These are phyloP conservation scores for Fusarium phyllophilum DNA, from an alignment of 2,329 filamentous ascomycete species.

Conservation along the genomic window DNA sequence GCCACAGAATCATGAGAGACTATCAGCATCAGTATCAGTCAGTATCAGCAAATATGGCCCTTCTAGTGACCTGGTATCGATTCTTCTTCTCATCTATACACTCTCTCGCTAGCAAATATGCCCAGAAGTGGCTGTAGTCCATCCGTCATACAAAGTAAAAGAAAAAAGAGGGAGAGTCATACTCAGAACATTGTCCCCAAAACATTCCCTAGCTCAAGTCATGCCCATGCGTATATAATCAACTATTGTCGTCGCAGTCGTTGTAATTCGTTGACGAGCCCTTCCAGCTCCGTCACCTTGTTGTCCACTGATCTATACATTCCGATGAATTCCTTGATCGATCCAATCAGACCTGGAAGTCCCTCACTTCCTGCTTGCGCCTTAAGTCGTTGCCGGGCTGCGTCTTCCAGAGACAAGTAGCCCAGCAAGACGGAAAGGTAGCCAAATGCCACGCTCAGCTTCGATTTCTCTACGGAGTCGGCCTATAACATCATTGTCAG, in stretches of 20 bases:
- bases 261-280: conserved; percentile 52
- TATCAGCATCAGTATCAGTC: not conserved
- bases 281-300: conserved; percentile 53
- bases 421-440: conserved; percentile 88
- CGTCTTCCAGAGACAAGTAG: conserved; percentile 73
- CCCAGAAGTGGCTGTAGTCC: not conserved
- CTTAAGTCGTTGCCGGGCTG: conserved; percentile 57
- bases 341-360: conserved; percentile 58
- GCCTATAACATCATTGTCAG: conserved; percentile 57
- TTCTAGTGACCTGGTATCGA: not conserved
- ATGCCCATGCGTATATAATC: conserved; percentile 8
- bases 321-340: conserved; percentile 65
- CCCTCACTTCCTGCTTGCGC: conserved; percentile 55
- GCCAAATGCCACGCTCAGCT: conserved; percentile 84
- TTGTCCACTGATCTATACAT: conserved; percentile 62
- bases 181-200: conserved; percentile 20
- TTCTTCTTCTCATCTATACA: not conserved
- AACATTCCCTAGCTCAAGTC: conserved; percentile 1
- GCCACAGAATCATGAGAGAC: not conserved
- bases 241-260: conserved; percentile 31
- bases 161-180: not conserved
- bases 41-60: not conserved
- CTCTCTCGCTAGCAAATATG: not conserved
- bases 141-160: conserved; percentile 18
- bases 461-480: conserved; percentile 77